Base-by-base conservation (phyloP, 306 rosid genomes). In the Gastrolobium villosum region DNA sequence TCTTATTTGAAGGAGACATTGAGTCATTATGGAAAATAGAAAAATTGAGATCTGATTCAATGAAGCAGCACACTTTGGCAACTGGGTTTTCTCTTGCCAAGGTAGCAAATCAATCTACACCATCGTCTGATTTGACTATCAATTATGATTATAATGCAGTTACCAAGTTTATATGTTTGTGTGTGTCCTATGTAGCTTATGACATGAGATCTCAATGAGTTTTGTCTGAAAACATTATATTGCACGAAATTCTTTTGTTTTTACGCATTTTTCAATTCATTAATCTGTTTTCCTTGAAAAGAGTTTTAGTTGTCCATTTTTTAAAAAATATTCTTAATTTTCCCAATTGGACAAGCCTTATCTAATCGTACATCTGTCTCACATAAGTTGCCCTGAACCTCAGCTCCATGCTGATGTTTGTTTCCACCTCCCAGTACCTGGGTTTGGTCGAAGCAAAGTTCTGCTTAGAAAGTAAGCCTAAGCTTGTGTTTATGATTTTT, bases 31-130 rank as follows among this genome's bases (percentile, higher is more conserved):
- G 94, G 96, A 88, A 81, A 86, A 85, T 87, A 75, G 93, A 95
- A 86, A 88, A 88, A 79, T 74, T 93, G 78, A 89, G 97, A 83
- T 88, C 94, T 3, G 84, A 88, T 82, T 64, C 92, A 37, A 79
- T 55, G 87, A 93, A 93, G 87, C 85, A 63, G 59, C 98, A 93
- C 57, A 88, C 92, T 50, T 78, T 95, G 81, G 65, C 76, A 69
- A 90, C 79, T 81, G 97, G 94, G 44, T 80, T 94, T 85, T 81
- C 97, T 50, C 87, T 96, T 75, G 94, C 87, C 54, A 94, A 94
- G 98, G 98, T 94, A 70, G 65, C 49, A 15, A 78, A 52, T 62
- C 20, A 7, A 13, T 83, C 7, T 37, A 7, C 53, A 13, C 10
- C 35, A 36, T 52, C 50, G 68, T 59, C 64, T 78, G 26, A 48